phyloP scores from a whole-genome alignment of 2,329 filamentous ascomycete genomes.

The Pseudophaeomoniella oleicola region DNA sequence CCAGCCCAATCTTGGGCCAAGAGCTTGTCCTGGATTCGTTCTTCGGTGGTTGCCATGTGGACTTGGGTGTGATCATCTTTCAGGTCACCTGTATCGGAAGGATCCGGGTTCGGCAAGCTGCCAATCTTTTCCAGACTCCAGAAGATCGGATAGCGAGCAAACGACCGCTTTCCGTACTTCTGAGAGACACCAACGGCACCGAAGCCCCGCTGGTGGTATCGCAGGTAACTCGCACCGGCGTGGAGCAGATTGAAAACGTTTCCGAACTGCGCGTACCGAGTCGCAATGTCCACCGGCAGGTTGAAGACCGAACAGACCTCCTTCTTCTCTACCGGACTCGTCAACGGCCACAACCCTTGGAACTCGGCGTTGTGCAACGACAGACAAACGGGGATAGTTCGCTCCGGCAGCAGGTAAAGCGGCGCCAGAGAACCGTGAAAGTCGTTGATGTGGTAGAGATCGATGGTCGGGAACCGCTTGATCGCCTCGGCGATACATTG shows the following conservation, averaged over 20 bases:
- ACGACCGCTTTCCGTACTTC: conserved; percentile 53
- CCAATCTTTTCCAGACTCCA: conserved; percentile 49
- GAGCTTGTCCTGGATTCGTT: conserved; percentile 33
- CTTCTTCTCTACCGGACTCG: conserved; percentile 41
- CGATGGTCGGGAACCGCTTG: conserved; percentile 44
- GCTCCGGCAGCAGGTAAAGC: conserved; percentile 43
- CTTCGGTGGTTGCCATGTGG: conserved; percentile 29
- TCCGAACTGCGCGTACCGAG: conserved; percentile 49
- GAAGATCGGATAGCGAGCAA: conserved; percentile 51
- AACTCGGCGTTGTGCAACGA: conserved; percentile 55
- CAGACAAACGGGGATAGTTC: conserved; percentile 44
- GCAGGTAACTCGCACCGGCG: conserved; percentile 47
- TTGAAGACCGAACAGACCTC: conserved; percentile 52
- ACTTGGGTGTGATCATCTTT: conserved; percentile 41
- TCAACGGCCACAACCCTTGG: conserved; percentile 52
- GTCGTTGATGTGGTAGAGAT: conserved; percentile 50
- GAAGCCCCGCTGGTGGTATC: conserved; percentile 50
- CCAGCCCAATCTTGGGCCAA: conserved; percentile 54
- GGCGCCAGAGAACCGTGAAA: conserved; percentile 48
- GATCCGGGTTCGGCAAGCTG: conserved; percentile 48
- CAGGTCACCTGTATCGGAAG: conserved; percentile 44
- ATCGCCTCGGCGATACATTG: conserved; percentile 50
- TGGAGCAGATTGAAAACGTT: conserved; percentile 54
- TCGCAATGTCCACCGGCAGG: conserved; percentile 37
- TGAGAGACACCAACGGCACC: conserved; percentile 51